Evolutionary conservation across 2,329 filamentous ascomycete genomes (phyloP), one percentile per base, ranked within the genome.

Genomic region (Aspergillus sp.): DNA sequence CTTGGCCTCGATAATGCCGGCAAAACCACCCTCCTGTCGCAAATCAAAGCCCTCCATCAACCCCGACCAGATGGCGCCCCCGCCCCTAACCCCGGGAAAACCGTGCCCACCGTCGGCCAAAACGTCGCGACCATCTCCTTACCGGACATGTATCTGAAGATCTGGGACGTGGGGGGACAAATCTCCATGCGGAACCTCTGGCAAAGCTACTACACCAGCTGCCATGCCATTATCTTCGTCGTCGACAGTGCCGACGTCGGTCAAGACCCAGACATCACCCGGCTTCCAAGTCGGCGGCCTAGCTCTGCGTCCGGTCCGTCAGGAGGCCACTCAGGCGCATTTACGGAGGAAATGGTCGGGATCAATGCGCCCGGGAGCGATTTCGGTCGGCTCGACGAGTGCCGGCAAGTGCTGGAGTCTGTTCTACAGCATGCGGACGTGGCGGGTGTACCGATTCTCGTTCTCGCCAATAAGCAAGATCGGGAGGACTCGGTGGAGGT

Each of bases 121-220:
- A 98, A 98, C 79, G 93, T 98, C 65, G 91, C 91, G 64, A 95
- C 93, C 50, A 91, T 99, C 74, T 87, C 90, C 21, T 84, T 98
- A 23, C 90, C 92, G 15, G 92, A 97, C 76, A 94, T 97, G 87
- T 97, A 98, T 82, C 84, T 99, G 73, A 97, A 97, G 82, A 90
- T 99, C 70, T 98, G 95, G 95, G 95, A 99, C 74, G 92, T 99
- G 0, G 95, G 95, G 65, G 95, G 95, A 6, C 95, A 99, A 78
- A 88, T 95, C 72, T 90, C 87, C 28, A 85, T 99, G 73, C 89
- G 95, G 63, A 89, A 90, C 65, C 86, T 98, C 32, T 99, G 95
- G 95, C 92, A 97, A 77, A 92, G 89, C 77, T 99, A 99, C 81
- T 99, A 97, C 82, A 84, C 88, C 54, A 91, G 87, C 76, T 96